A percentile compares a stretch with the other conserved stretches of the same genome.
Conservation (phyloP, 2,329 filamentous ascomycete species). For the Talaromyces piceae region DNA sequence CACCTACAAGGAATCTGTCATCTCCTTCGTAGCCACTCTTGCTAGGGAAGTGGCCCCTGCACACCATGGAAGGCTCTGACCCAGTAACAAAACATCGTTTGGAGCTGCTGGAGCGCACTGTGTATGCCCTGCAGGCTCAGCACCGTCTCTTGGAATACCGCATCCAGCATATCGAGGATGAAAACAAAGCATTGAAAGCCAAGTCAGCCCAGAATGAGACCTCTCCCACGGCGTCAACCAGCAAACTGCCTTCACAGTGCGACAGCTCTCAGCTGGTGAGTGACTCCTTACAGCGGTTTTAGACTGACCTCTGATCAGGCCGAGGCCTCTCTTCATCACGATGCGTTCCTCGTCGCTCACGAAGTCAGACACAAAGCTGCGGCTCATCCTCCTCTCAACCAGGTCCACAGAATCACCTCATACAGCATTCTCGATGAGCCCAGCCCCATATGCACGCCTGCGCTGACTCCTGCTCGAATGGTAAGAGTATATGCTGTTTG, state of each 20-base stretch:
- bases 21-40: constrained; percentile 1
- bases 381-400: too few relatives aligned
- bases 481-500: neutral
- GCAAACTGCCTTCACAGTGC: neutral
- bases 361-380: too few relatives aligned
- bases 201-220: neutral
- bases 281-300: too few relatives aligned
- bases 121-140: constrained; percentile 9
- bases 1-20: too few relatives aligned
- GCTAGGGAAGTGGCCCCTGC: neutral
- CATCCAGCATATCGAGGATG: constrained; percentile 6
- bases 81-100: constrained; percentile 6
- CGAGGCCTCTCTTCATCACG: too few relatives aligned
- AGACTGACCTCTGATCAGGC: too few relatives aligned
- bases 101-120: constrained; percentile 8
- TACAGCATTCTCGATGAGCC: constrained; percentile 8
- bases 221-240: neutral
- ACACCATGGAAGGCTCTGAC: neutral
- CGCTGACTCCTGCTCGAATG: constrained; percentile 3
- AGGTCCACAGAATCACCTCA: neutral
- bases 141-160: constrained; percentile 11
- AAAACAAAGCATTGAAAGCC: neutral
- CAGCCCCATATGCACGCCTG: constrained; percentile 2
- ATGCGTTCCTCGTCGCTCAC: too few relatives aligned
- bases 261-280: neutral